Base-by-base conservation (phyloP, 2,329 filamentous ascomycete genomes). In the Fusarium poae region DNA sequence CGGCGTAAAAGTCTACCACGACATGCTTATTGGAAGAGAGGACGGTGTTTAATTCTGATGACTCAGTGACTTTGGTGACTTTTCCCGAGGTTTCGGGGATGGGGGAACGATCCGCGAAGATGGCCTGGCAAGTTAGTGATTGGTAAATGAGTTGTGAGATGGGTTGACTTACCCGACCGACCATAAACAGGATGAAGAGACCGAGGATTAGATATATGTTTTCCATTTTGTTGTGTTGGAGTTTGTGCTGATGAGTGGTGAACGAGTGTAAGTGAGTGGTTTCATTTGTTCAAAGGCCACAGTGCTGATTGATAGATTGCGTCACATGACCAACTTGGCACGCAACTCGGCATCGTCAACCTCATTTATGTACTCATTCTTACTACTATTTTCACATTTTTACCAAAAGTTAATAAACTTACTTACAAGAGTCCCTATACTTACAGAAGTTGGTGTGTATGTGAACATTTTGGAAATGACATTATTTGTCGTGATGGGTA, bases 1-100 rank as follows among this genome's bases (percentile, higher is more conserved):
- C 89, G 55, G 94, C 94, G 79, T 91, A 93, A 83, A 89, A 94
- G 85, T 97, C 94, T 76, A 97, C 82, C 63, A 97, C 83, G 71
- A 95, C 86, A 71, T 91, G 79, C 27, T 84, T 83, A 76, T 88
- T 81, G 57, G 71, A 67, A 27, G 69, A 46, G 16, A 77, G 52
- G 9, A 77, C 45, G 7, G 71, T 51, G 21, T 77, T 73, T 11
- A 79, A 53, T 51, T 78, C 74, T 5, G 69, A 57, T 0, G 74
- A 48, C 5, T 67, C 65, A 34, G 73, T 48, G 37, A 81, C 65
- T 50, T 80, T 79, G 58, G 72, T 72, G n/a, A 81, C 79, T 20
- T 79, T 76, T 53, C 74, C 75, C 0, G 80, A 81, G 1, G 78
- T 80, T 46, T 82, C 80, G 11, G 79, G 79, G 57, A 81, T 81